A percentile compares a stretch with the other conserved stretches of the same genome.
These are phyloP conservation scores for Artemisia annua DNA, from an alignment of 129 eudicot genomes.

Conservation along the genomic window DNA sequence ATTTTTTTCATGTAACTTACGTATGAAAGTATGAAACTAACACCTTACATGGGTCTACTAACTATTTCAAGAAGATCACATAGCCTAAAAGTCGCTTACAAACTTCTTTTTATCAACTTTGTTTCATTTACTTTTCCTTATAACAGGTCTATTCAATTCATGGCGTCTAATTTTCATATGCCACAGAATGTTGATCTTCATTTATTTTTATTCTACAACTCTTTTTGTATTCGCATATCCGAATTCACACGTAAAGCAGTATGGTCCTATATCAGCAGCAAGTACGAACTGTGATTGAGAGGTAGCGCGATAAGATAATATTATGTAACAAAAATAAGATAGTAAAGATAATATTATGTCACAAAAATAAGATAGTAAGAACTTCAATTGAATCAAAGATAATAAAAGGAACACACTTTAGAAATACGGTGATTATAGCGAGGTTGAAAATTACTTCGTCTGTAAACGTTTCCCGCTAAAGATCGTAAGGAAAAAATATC, in stretches of 20 bases:
- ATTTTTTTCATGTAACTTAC: no score
- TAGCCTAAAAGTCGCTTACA: conserved; percentile 27
- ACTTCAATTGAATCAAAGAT: no score
- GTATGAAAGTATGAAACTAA: no score
- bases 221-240: not conserved
- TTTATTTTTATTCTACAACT: not conserved
- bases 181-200: not conserved
- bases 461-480: no score
- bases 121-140: conserved; percentile 35
- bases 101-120: conserved; percentile 26
- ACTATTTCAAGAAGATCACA: not conserved
- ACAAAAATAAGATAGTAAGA: no score
- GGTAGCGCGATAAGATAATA: not conserved
- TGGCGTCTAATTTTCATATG: conserved; percentile 33
- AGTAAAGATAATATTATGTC: no score
- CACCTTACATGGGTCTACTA: not conserved
- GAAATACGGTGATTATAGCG: no score
- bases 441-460: no score
- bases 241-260: not conserved
- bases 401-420: no score
- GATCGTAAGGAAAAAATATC: no score
- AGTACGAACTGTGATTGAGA: not conserved
- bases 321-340: no score
- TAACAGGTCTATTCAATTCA: conserved; percentile 31
- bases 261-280: not conserved